Base-by-base conservation (phyloP, 495 filamentous ascomycete genomes). In the Neurospora sp. region DNA sequence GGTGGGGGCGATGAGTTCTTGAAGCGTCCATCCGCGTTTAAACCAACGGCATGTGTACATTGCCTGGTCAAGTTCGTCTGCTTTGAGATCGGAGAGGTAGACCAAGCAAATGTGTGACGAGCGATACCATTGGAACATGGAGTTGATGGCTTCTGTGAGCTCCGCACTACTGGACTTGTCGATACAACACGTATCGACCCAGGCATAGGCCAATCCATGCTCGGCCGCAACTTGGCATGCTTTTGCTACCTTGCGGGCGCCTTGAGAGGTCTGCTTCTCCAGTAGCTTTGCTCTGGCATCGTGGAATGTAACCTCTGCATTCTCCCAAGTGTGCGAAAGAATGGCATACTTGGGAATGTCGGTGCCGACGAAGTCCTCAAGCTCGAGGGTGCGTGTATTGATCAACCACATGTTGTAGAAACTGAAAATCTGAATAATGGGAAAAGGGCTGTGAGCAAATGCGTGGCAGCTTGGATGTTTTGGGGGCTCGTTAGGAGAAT, bases 311-410 rank as follows among this genome's bases (percentile, higher is more conserved):
- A 86, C 73, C 73, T 86, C 84, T 1, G 80, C 78, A 1, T 74
- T 38, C 8, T 74, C 79, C 84, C 83, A 85, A 8, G 77, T 81
- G 73, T 86, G 85, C 5, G 84, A 86, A 22, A 85, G 74, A 44
- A 84, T 85, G 42, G 83, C 83, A 69, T 85, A 85, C 18, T 31
- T 14, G 2, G 83, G 83, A n/a, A 78, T 75, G 53, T 61, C 22
- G 22, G 9, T 8, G 22, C 53, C 78, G 37, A 76, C 75, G 69
- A 83, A 84, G 31, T 80, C 76, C 22, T 81, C 75, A 22, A 85
- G 70, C 69, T 76, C 75, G 20, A 81, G 75, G 14, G 79, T 83
- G 8, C 73, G 73, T 35, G 79, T 76, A 53, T 84, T 81, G 70
- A 85, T 72, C 10, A 85, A 75, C 38, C 82, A 78, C 83, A 84